Evolutionary conservation across 495 filamentous ascomycete species (phyloP).

Genomic region (Lineolata rhizophorae): DNA sequence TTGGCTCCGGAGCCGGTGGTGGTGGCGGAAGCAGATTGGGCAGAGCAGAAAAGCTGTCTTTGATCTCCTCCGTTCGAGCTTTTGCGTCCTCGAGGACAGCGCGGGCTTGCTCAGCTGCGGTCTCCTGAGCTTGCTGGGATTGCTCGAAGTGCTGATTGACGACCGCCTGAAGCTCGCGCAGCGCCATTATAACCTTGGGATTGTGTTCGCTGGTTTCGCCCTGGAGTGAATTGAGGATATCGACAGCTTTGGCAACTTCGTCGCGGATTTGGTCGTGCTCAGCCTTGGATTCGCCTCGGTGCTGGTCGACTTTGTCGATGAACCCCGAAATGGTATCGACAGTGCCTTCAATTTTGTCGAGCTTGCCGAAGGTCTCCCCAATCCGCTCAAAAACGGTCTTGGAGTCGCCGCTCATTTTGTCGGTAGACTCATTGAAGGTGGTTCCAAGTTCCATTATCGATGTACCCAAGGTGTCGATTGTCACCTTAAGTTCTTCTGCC

Average conservation of each 20-base stretch:
- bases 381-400: constrained; percentile 63
- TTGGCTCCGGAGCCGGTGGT: constrained; percentile 17
- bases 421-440: constrained; percentile 49
- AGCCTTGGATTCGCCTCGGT: constrained; percentile 20
- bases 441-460: constrained; percentile 22
- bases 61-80: constrained; percentile 25
- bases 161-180: constrained; percentile 62
- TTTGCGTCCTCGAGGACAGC: constrained; percentile 12
- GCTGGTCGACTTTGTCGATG: constrained; percentile 54
- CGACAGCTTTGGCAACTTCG: constrained; percentile 46
- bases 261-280: constrained; percentile 22
- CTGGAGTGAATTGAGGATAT: constrained; percentile 37
- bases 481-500: constrained; percentile 62
- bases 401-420: constrained; percentile 65
- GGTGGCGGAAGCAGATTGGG: constrained; percentile 23
- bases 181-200: constrained; percentile 59
- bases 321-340: no score
- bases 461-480: constrained; percentile 67
- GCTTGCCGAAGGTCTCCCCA: constrained; percentile 49
- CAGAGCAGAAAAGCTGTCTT: constrained; percentile 28
- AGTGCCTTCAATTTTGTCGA: constrained; percentile 54
- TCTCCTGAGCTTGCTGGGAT: constrained; percentile 24
- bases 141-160: constrained; percentile 67
- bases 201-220: constrained; percentile 56
- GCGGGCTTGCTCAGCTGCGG: constrained; percentile 11